A percentile compares a stretch with the other conserved stretches of the same genome.
Evolutionary conservation across 192 early-diverging fungal species (phyloP).

Genomic region (Neocallimastix lanati): DNA sequence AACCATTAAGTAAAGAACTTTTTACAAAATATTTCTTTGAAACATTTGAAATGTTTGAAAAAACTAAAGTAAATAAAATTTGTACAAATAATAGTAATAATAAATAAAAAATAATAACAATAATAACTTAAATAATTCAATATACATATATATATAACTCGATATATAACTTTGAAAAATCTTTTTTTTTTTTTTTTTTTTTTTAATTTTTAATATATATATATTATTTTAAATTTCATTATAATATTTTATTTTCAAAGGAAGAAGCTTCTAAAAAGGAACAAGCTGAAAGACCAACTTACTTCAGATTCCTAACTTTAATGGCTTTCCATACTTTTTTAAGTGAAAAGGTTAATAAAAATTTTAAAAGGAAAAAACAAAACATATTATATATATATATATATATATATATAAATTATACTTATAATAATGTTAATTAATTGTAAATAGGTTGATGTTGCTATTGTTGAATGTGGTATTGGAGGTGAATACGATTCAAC

Average conservation of each 20-base stretch:
- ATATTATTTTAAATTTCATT: too few species aligned
- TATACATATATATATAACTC: too few species aligned
- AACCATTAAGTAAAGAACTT: constrained; percentile 44
- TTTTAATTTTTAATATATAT: too few species aligned
- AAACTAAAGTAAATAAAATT: constrained; percentile 1
- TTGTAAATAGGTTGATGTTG: constrained; percentile 52
- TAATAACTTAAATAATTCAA: too few species aligned
- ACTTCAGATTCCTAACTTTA: constrained; percentile 81
- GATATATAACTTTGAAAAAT: too few species aligned
- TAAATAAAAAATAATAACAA: not conserved
- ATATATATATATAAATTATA: too few species aligned
- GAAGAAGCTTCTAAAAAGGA: constrained; percentile 5
- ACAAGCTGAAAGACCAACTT: constrained; percentile 33
- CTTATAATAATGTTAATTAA: too few species aligned
- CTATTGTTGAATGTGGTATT: constrained; percentile 63
- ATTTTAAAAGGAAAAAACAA: not conserved
- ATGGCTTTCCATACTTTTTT: constrained; percentile 80
- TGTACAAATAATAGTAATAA: too few species aligned
- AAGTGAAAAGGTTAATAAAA: constrained; percentile 32
- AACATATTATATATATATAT: not conserved
- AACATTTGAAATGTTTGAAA: constrained; percentile 55
- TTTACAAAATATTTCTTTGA: constrained; percentile 82
- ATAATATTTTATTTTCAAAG: too few species aligned
- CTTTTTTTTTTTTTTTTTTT: too few species aligned
- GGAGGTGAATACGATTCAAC: constrained; percentile 75